These are phyloP conservation scores for Pascua sp. DNA, from an alignment of 1,284 basidiomycete genomes.

Conservation along the genomic window DNA sequence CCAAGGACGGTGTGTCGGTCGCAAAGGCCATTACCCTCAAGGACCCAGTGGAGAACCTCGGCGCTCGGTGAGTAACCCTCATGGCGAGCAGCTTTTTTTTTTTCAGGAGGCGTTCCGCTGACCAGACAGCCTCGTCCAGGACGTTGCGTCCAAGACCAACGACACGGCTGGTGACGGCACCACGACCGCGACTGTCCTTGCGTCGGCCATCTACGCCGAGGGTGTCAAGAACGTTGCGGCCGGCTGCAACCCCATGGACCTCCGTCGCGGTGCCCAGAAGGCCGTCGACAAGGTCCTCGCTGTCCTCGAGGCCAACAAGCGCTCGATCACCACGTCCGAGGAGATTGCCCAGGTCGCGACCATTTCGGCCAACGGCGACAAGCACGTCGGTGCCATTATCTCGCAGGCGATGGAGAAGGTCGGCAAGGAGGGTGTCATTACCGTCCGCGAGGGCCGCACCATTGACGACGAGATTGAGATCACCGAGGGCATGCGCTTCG, in stretches of 20 bases:
- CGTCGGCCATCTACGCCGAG: slow-evolving; percentile 95
- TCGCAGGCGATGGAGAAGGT: slow-evolving; percentile 99
- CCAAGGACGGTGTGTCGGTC: slow-evolving; percentile 98
- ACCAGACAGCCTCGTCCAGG: slow-evolving; percentile 73
- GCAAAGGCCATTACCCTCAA: slow-evolving; percentile 91
- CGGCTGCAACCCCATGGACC: slow-evolving; percentile 98
- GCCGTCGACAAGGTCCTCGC: slow-evolving; percentile 94
- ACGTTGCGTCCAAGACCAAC: slow-evolving; percentile 95
- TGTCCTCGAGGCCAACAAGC: slow-evolving; percentile 84
- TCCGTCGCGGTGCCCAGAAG: slow-evolving; percentile 90
- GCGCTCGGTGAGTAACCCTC: slow-evolving; percentile 69
- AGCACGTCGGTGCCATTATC: slow-evolving; percentile 89
- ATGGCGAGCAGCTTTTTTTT: background rate
- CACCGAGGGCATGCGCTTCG: slow-evolving; percentile 99
- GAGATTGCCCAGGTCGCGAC: slow-evolving; percentile 95
- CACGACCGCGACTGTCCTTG: slow-evolving; percentile 94
- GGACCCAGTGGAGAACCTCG: slow-evolving; percentile 99
- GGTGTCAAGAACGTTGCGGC: slow-evolving; percentile 99
- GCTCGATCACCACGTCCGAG: slow-evolving; percentile 91
- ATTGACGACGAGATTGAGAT: slow-evolving; percentile 99
- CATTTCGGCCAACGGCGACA: slow-evolving; percentile 96
- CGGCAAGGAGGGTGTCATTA: slow-evolving; percentile 99
- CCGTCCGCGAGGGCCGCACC: slow-evolving; percentile 96
- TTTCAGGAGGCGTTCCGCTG: background rate
- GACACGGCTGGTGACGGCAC: slow-evolving; percentile 97